Percentiles rank a stretch among this genome's conserved stretches.
phyloP scores from a whole-genome alignment of 352 stramenopile genomes.

The Paralagenidium karlingii region DNA sequence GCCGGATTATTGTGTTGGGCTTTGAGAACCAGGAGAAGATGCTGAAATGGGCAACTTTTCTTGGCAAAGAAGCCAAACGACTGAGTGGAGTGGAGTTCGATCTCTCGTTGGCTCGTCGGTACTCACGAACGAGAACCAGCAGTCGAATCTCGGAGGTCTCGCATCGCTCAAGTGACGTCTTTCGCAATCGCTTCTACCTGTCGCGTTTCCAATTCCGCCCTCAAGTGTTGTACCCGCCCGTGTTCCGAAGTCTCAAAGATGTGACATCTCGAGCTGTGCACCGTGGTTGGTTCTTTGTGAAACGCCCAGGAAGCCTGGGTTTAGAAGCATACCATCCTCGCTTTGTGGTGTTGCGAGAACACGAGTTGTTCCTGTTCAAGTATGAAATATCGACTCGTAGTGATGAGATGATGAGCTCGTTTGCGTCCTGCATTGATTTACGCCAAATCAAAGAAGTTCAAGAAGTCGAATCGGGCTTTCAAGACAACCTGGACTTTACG shows the following conservation, averaged over 20 bases:
- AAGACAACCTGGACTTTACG: slow-evolving; percentile 76
- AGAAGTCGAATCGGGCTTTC: slow-evolving; percentile 65
- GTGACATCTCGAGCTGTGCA: slow-evolving; percentile 47
- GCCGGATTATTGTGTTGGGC: slow-evolving; percentile 63
- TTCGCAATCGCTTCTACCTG: too few relatives aligned
- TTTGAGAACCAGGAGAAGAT: slow-evolving; percentile 67
- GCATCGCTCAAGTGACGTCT: too few relatives aligned
- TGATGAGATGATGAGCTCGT: slow-evolving; percentile 11
- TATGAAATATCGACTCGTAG: slow-evolving; percentile 66
- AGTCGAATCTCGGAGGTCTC: too few relatives aligned
- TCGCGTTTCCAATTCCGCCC: too few relatives aligned
- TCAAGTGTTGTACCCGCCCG: slow-evolving; percentile 58
- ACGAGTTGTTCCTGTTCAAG: slow-evolving; percentile 75
- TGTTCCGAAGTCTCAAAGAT: slow-evolving; percentile 71
- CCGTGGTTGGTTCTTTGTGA: slow-evolving; percentile 78
- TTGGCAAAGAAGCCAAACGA: slow-evolving; percentile 65
- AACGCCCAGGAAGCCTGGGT: slow-evolving; percentile 45
- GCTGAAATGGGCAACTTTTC: slow-evolving; percentile 78
- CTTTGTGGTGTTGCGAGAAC: slow-evolving; percentile 72
- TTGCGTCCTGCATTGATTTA: slow-evolving; percentile 61
- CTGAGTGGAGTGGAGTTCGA: slow-evolving; percentile 76
- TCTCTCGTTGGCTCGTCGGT: slow-evolving; percentile 37
- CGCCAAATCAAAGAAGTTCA: slow-evolving; percentile 67
- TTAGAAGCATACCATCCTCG: slow-evolving; percentile 69
- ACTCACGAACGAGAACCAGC: too few relatives aligned